Percentiles rank a stretch among this genome's conserved stretches.
These are phyloP conservation scores for Penicillium alfredii DNA, from an alignment of 495 filamentous ascomycete species.

Conservation along the genomic window DNA sequence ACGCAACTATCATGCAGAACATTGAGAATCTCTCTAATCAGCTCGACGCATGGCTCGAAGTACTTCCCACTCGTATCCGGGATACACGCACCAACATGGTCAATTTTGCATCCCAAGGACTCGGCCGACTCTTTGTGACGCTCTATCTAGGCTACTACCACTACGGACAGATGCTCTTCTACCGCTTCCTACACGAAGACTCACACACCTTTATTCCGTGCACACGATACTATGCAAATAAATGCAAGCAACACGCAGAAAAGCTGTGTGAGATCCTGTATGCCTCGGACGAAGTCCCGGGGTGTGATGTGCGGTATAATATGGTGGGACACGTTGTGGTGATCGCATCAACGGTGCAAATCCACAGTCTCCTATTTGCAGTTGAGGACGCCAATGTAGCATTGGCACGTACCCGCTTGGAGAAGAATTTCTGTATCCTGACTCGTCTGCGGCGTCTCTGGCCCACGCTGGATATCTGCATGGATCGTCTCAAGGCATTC, in stretches of 20 bases:
- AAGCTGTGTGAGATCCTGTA: slow-evolving; percentile 33
- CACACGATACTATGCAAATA: slow-evolving; percentile 22
- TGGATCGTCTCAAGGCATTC: slow-evolving; percentile 30
- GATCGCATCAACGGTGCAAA: slow-evolving; percentile 37
- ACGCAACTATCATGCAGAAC: slow-evolving; percentile 4
- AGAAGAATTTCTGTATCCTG: slow-evolving; percentile 37
- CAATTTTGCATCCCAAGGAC: slow-evolving; percentile 23
- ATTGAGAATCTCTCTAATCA: slow-evolving; percentile 18
- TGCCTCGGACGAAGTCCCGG: slow-evolving; percentile 19
- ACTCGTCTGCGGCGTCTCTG: slow-evolving; percentile 26
- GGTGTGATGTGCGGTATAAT: slow-evolving; percentile 31
- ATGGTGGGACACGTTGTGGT: slow-evolving; percentile 41
- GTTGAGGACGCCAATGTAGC: slow-evolving; percentile 16
- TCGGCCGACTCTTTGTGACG: slow-evolving; percentile 34
- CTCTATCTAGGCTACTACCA: slow-evolving; percentile 40
- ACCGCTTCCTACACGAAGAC: slow-evolving; percentile 33
- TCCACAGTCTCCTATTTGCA: slow-evolving; percentile 34
- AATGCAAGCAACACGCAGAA: slow-evolving; percentile 32
- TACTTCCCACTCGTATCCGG: slow-evolving; percentile 24
- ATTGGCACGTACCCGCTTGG: slow-evolving; percentile 22
- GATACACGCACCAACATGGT: slow-evolving; percentile 26
- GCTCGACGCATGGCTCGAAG: slow-evolving; percentile 26
- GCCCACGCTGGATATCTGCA: slow-evolving; percentile 31
- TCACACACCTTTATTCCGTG: slow-evolving; percentile 2
- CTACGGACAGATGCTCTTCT: slow-evolving; percentile 39